These are phyloP conservation scores for Fusarium palustre DNA, from an alignment of 2,329 filamentous ascomycete genomes.

Conservation along the genomic window DNA sequence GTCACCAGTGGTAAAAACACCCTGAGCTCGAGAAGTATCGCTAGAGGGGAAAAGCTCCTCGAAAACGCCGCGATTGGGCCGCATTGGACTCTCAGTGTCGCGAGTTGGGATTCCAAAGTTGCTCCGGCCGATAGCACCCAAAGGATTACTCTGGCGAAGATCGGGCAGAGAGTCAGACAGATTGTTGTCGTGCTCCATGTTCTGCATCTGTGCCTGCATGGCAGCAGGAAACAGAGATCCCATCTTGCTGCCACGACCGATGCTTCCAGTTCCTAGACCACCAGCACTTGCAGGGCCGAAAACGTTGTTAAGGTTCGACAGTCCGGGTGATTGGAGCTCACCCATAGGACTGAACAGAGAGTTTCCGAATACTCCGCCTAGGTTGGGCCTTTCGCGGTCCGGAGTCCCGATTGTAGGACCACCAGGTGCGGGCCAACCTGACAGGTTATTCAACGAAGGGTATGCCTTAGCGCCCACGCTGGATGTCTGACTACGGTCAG, in stretches of 20 bases:
- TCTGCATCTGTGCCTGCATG: constrained; percentile 92
- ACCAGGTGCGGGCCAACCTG: constrained; percentile 69
- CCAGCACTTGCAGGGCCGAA: constrained; percentile 73
- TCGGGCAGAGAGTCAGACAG: constrained; percentile 69
- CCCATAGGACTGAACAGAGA: constrained; percentile 82
- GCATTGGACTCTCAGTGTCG: constrained; percentile 70
- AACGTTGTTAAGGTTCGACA: constrained; percentile 74
- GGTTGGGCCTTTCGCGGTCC: constrained; percentile 70
- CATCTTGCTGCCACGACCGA: constrained; percentile 83
- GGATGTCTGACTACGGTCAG: constrained; percentile 93
- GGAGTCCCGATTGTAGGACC: constrained; percentile 72
- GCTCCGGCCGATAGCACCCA: constrained; percentile 75
- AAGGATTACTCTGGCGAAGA: constrained; percentile 69
- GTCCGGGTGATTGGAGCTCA: constrained; percentile 80
- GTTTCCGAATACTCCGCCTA: constrained; percentile 75
- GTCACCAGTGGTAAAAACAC: constrained; percentile 55
- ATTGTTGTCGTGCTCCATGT: constrained; percentile 73
- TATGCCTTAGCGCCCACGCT: constrained; percentile 85
- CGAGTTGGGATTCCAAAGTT: constrained; percentile 66
- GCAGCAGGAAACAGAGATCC: constrained; percentile 87
- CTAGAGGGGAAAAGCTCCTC: constrained; percentile 64
- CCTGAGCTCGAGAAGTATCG: constrained; percentile 51
- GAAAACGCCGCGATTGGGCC: constrained; percentile 65
- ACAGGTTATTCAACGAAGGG: constrained; percentile 67
- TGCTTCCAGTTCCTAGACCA: constrained; percentile 70